Evolutionary conservation across 73 alveolate species (phyloP), one percentile per base, ranked within the genome.

Genomic region (Breviolum minutum): DNA sequence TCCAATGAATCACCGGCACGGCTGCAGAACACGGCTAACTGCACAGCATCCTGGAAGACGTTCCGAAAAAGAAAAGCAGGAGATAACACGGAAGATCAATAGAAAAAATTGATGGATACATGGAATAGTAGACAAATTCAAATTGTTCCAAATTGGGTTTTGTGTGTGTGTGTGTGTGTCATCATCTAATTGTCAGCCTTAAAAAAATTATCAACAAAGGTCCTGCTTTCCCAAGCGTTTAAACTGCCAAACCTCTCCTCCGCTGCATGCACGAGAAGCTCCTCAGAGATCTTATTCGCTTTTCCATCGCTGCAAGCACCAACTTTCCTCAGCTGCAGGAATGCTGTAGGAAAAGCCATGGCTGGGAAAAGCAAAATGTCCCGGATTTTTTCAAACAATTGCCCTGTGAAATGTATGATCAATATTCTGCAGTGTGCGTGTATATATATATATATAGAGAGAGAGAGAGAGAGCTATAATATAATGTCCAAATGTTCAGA

Each of bases 251-350:
- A 13, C 87, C 92, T 22, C 61, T 83, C 92, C 92, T 83, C 40
- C 20, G 92, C 92, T 83, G 92, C 92, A 54, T 26, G 60, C 7
- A 60, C 76, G 10, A 83, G 61, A 24, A 83, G 64, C 76, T 83
- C 92, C 62, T 83, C 76, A 7, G 92, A 48, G 92, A 83, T 62
- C 73, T 62, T 83, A 13, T 83, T 17, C 76, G n/a, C 62, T 61
- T 62, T 83, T 61, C 76, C 92, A 61, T 83, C 92, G 26, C 92
- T 83, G 92, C 92, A 83, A 11, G 92, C 71, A 83, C 92, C 92
- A 24, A 22, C 92, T 83, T 83, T 83, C 92, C 92, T 83, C 6
- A 54, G 68, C 32, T 77, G 85, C 26, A n/a, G 61, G 20, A 24
- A 40, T 40, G 54, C 0, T 3, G 54, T 40, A 40, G 54, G 54